phyloP scores from a whole-genome alignment of 352 stramenopile species.

The Phytopythium ostracodes region DNA sequence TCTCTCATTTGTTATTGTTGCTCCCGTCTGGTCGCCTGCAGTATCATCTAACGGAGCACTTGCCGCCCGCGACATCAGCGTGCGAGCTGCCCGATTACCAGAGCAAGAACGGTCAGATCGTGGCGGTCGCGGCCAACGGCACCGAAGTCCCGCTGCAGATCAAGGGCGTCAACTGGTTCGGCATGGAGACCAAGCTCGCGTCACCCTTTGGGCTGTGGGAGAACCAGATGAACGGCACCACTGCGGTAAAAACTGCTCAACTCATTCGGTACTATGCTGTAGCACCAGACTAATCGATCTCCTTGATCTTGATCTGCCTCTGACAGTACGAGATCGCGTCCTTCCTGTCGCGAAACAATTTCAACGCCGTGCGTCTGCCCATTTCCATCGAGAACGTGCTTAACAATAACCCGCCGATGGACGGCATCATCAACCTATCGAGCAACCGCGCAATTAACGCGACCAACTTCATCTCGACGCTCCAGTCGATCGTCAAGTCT shows the following conservation, averaged over 20 bases:
- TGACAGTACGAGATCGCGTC: conserved; percentile 57
- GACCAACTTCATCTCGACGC: conserved; percentile 61
- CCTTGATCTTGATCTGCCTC: not conserved
- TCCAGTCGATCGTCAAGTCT: conserved; percentile 68
- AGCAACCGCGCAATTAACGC: conserved; percentile 73
- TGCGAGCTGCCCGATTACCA: conserved; percentile 72
- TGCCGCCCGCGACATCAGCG: conserved; percentile 15
- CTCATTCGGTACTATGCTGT: not conserved
- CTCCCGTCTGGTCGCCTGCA: conserved; percentile 3
- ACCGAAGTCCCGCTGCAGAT: conserved; percentile 42
- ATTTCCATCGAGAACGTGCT: conserved; percentile 67
- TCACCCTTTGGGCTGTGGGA: conserved; percentile 76
- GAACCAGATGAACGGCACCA: conserved; percentile 70
- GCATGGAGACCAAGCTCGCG: conserved; percentile 55
- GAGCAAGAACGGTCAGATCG: conserved; percentile 66
- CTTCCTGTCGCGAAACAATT: conserved; percentile 81
- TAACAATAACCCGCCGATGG: conserved; percentile 53
- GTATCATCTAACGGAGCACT: not conserved
- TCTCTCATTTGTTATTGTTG: too few relatives aligned
- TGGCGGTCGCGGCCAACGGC: conserved; percentile 47
- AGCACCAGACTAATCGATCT: not conserved
- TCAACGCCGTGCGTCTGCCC: conserved; percentile 70
- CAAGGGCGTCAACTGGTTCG: conserved; percentile 73
- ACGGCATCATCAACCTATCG: conserved; percentile 59
- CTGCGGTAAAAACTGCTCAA: conserved; percentile 25